A percentile compares a stretch with the other conserved stretches of the same genome.
Conservation (phyloP, 2,329 filamentous ascomycete species). For the Hymenoscyphus fructigenus region DNA sequence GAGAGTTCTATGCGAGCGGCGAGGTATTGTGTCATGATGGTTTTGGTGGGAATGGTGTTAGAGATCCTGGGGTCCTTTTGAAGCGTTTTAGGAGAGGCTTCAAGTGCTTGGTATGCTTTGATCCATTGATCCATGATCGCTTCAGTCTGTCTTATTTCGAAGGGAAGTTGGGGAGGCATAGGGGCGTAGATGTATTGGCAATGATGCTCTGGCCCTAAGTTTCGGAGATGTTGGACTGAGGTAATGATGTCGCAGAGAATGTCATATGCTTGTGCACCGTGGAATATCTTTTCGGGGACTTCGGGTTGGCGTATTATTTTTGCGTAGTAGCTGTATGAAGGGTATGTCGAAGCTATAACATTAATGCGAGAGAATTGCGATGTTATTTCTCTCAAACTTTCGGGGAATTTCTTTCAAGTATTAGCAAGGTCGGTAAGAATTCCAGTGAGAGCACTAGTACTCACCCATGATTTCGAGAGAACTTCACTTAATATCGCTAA, state of each 20-base stretch:
- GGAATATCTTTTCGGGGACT: not conserved
- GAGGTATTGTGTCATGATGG: conserved; percentile 4
- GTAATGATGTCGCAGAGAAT: not conserved
- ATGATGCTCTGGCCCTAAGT: not conserved
- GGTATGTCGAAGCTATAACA: not conserved
- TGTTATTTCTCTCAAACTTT: not conserved
- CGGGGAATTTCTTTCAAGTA: not conserved
- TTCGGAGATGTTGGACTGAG: not conserved
- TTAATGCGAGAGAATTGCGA: not conserved
- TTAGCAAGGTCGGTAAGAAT: not conserved
- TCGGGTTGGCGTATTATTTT: not conserved
- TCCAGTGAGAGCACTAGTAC: not conserved
- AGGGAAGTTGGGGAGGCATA: not conserved
- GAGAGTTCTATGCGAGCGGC: conserved; percentile 1
- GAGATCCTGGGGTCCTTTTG: not conserved
- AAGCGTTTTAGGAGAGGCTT: not conserved
- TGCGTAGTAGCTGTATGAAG: not conserved
- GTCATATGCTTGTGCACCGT: not conserved
- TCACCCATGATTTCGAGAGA: not conserved
- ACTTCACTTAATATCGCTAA: conserved; percentile 1
- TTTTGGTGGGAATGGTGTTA: not conserved
- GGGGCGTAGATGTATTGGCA: not conserved
- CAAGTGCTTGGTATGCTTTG: not conserved
- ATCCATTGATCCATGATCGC: not conserved
- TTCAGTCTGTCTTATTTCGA: not conserved